Evolutionary conservation across 257 asterid genomes (phyloP).

Genomic region (Eustoma russellianum): DNA sequence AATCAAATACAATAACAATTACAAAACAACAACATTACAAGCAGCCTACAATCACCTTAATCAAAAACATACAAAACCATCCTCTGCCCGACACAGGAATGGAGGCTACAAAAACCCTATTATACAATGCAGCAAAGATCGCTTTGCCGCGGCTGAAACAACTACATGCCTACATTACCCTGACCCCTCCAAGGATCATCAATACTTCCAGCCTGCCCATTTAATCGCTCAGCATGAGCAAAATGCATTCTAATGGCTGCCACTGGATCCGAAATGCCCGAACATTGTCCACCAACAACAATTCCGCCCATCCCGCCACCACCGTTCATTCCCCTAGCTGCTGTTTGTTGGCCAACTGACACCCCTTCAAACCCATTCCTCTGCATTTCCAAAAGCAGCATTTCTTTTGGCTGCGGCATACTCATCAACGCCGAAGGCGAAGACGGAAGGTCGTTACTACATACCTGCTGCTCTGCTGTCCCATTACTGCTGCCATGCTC

Average conservation of each 20-base stretch:
- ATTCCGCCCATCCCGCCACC: slow-evolving; percentile 53
- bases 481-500: slow-evolving; percentile 38
- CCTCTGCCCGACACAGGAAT: slow-evolving; percentile 40
- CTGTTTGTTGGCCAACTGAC: slow-evolving; percentile 41
- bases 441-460: slow-evolving; percentile 41
- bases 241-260: slow-evolving; percentile 77
- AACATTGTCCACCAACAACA: slow-evolving; percentile 54
- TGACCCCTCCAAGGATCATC: slow-evolving; percentile 66
- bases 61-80: slow-evolving; percentile 23
- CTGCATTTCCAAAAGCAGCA: slow-evolving; percentile 46
- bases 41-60: slow-evolving; percentile 36
- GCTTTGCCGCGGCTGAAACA: slow-evolving; percentile 29
- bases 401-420: slow-evolving; percentile 46
- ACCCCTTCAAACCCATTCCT: slow-evolving; percentile 51
- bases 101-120: slow-evolving; percentile 45
- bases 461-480: slow-evolving; percentile 30
- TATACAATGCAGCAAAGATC: slow-evolving; percentile 43
- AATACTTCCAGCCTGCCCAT: slow-evolving; percentile 32
- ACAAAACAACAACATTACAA: slow-evolving; percentile 53
- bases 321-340: slow-evolving; percentile 45
- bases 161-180: slow-evolving; percentile 73
- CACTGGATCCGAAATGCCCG: slow-evolving; percentile 72
- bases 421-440: slow-evolving; percentile 45
- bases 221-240: slow-evolving; percentile 49
- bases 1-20: slow-evolving; percentile 86